phyloP scores from a whole-genome alignment of 345 rosid species.

The Microcos paniculata region DNA sequence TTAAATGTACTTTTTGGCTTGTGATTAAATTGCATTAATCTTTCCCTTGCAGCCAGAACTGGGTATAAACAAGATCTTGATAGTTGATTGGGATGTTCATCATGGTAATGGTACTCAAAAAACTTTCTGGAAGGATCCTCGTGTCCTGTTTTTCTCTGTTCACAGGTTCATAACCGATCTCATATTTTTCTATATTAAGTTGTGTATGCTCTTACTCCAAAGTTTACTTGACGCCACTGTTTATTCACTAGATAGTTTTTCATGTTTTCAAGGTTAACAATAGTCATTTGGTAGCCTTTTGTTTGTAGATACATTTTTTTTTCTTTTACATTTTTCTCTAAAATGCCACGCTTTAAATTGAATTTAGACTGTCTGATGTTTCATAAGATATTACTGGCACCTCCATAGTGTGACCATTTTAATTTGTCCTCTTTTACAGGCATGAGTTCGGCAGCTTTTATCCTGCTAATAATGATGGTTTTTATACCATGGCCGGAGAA shows the following conservation, averaged over 20 bases:
- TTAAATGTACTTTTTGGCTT: background rate
- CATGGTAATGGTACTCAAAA: constrained; percentile 97
- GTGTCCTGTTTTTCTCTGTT: constrained; percentile 91
- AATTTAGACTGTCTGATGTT: background rate
- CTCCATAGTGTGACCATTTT: background rate
- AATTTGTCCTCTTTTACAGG: constrained; percentile 43
- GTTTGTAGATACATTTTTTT: background rate
- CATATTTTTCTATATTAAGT: constrained; percentile 6
- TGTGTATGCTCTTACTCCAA: constrained; percentile 8
- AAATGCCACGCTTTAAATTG: background rate
- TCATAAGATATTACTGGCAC: background rate
- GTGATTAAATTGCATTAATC: background rate
- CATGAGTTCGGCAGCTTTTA: constrained; percentile 84
- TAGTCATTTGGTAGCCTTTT: background rate
- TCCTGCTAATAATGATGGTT: constrained; percentile 77
- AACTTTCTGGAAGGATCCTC: constrained; percentile 88
- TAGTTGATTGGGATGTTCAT: constrained; percentile 99
- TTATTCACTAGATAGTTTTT: background rate
- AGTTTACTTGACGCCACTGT: background rate
- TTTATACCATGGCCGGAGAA: constrained; percentile 81
- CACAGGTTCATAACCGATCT: constrained; percentile 59
- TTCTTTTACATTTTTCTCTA: background rate
- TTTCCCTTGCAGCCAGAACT: constrained; percentile 55
- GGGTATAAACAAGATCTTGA: constrained; percentile 73
- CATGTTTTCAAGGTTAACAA: background rate